A percentile compares a stretch with the other conserved stretches of the same genome.
Evolutionary conservation across 139 green algal species (phyloP).

Genomic region (Chlorella sp.): DNA sequence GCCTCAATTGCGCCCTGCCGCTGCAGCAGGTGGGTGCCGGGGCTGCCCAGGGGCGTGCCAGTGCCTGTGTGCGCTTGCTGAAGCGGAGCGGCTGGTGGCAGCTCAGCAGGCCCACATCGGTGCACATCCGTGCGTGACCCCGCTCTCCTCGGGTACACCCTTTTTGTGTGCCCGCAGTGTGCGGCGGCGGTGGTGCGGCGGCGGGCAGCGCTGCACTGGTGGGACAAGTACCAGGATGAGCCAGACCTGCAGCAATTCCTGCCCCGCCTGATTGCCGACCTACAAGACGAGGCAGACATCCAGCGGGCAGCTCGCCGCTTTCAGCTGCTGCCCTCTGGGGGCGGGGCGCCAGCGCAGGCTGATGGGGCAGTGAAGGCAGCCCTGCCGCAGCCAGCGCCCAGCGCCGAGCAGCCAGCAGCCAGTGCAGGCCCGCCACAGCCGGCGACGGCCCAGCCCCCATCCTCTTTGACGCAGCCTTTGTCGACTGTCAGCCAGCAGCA

Average conservation of each 20-base stretch:
- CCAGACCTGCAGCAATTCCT: neutral
- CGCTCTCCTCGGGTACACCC: too few species aligned
- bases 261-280: neutral
- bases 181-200: constrained; percentile 13
- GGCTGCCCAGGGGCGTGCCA: neutral
- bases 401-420: neutral
- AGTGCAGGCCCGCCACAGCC: too few species aligned
- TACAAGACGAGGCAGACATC: neutral
- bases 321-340: neutral
- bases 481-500: neutral
- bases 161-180: neutral
- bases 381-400: neutral
- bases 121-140: too few species aligned
- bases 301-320: neutral
- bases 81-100: neutral
- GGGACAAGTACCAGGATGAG: neutral
- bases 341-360: neutral
- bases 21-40: constrained; percentile 12
- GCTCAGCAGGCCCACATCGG: neutral
- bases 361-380: neutral
- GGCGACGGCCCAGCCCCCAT: neutral
- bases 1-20: neutral
- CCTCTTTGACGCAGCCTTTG: neutral
- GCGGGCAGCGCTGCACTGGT: constrained; percentile 5
- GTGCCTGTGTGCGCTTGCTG: neutral